Evolutionary conservation across 306 rosid genomes (phyloP), one percentile per base, ranked within the genome.

Genomic region (Medicago ruthenica): DNA sequence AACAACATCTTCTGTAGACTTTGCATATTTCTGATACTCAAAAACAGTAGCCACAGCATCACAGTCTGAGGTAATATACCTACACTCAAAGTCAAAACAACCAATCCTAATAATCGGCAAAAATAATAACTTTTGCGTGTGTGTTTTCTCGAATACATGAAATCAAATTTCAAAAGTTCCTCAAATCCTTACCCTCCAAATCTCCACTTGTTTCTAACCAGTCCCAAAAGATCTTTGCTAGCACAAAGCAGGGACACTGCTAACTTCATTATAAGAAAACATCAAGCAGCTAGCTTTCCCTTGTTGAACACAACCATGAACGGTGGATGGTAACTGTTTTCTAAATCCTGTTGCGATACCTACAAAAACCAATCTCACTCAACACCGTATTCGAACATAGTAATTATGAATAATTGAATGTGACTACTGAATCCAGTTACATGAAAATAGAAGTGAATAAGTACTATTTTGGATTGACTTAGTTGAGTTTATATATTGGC

Each of bases 281-380:
- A 94, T 94, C 72, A 94, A 84, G 86, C 98, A 94, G 76, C 98
- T 94, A 16, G 98, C 97, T 85, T 94, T 90, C 24, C 97, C 98
- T 84, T 90, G 83, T 67, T 87, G 80, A 75, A 94, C 83, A 67
- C 98, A 94, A 27, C 91, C 80, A 17, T 95, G 91, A 94, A 92
- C 3, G 97, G 97, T 1, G 97, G 91, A 82, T 92, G 97, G 82
- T 88, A 94, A 53, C 93, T 91, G 85, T 94, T 97, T 78, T 84
- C 95, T 81, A 94, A 82, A 76, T 94, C 98, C 86, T 92, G 98
- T 63, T 86, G 73, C 1, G 97, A 82, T 50, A 94, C 89, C 98
- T 94, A 80, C 34, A 75, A 76, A 76, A 62, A 70, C 27, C 70
- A 74, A 14, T 53, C 45, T 14, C n/a, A 76, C 44, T 11, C 45